phyloP scores from a whole-genome alignment of 805 yeast genomes.

The Teunomyces panamensis region DNA sequence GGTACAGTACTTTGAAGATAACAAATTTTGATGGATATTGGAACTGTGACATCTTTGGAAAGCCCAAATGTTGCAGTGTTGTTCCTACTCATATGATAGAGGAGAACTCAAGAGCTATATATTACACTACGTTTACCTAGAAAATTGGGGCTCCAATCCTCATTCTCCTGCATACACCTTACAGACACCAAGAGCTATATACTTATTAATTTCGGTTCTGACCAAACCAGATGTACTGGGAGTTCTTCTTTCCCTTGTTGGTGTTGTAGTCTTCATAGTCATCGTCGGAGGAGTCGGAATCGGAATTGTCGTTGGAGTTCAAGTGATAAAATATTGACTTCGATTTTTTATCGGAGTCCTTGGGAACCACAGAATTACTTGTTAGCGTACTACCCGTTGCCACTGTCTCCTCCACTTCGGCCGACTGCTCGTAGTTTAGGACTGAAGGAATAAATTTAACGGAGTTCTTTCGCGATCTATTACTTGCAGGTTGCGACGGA shows the following conservation, averaged over 20 bases:
- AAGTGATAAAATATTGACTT: constrained; percentile 33
- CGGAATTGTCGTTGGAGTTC: constrained; percentile 14
- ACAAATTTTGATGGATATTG: constrained; percentile 32
- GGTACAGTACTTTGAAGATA: constrained; percentile 21
- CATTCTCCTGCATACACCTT: background rate
- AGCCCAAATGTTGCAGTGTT: constrained; percentile 37
- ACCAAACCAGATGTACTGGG: constrained; percentile 38
- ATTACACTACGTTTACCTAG: background rate
- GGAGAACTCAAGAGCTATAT: constrained; percentile 1
- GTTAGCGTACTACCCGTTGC: background rate
- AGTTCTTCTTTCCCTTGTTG: constrained; percentile 9
- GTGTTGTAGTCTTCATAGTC: constrained; percentile 7
- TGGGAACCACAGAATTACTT: background rate
- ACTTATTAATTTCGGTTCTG: constrained; percentile 15
- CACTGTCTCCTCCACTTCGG: constrained; percentile 7
- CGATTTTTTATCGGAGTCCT: constrained; percentile 5
- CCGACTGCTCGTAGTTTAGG: constrained; percentile 8
- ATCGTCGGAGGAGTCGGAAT: constrained; percentile 9
- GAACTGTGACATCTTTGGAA: constrained; percentile 34
- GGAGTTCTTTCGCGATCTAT: constrained; percentile 24
- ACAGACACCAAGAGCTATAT: background rate
- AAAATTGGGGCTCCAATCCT: background rate
- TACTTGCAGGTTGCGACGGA: background rate
- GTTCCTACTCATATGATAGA: constrained; percentile 6
- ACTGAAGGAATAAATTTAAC: constrained; percentile 31